Percentiles rank a stretch among this genome's conserved stretches.
Conservation (phyloP, 306 rosid genomes). For the Quercus variabilis region DNA sequence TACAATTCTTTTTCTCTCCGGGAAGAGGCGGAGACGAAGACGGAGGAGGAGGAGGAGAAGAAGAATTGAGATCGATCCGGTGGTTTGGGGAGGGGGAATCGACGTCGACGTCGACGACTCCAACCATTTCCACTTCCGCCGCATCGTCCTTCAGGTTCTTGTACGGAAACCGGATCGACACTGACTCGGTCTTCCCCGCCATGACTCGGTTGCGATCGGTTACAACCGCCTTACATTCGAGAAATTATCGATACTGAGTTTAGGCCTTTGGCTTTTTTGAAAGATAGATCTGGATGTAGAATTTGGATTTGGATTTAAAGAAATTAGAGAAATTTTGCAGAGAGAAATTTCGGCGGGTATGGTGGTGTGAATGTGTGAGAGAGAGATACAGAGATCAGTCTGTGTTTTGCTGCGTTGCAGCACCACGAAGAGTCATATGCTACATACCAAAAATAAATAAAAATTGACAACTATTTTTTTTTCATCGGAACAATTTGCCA, state of each 20-base stretch:
- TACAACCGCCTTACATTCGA: constrained; percentile 19
- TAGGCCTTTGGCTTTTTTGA: background rate
- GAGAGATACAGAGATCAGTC: too few species aligned
- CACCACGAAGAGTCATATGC: constrained; percentile 21
- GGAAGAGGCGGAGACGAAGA: constrained; percentile 13
- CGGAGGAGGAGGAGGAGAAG: constrained; percentile 25
- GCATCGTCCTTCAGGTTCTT: constrained; percentile 51
- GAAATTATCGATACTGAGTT: background rate
- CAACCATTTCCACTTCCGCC: constrained; percentile 77
- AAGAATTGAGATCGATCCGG: constrained; percentile 49
- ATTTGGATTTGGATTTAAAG: background rate
- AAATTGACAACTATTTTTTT: too few species aligned
- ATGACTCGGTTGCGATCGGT: constrained; percentile 30
- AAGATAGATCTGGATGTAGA: constrained; percentile 3
- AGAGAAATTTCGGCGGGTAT: constrained; percentile 54
- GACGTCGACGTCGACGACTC: constrained; percentile 24
- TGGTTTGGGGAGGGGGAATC: constrained; percentile 26
- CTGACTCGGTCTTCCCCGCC: constrained; percentile 59
- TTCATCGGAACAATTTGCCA: too few species aligned
- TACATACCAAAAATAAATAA: too few species aligned
- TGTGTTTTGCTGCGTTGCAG: constrained; percentile 29
- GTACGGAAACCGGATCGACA: constrained; percentile 77
- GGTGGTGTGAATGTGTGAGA: constrained; percentile 6
- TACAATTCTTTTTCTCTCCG: constrained; percentile 22
- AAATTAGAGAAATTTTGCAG: background rate